Conservation (phyloP, 148 eudicot species). For the Rhododendron kiyosumense region DNA sequence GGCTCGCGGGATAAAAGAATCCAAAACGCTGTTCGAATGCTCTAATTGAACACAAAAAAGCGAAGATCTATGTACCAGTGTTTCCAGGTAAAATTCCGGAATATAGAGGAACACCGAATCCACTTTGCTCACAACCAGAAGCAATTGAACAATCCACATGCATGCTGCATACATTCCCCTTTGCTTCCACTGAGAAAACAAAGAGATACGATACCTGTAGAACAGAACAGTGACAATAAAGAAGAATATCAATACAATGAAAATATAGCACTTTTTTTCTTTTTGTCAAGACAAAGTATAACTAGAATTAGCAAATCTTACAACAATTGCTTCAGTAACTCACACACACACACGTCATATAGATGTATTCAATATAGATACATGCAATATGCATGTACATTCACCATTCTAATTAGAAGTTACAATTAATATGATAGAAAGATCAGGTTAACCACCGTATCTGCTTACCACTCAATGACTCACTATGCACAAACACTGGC, state of each 20-base stretch:
- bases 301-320: background rate
- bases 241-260: background rate
- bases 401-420: background rate
- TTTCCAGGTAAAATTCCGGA: conserved; percentile 88
- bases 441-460: background rate
- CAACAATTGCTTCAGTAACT: background rate
- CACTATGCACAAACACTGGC: background rate
- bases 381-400: background rate
- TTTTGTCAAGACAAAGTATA: background rate
- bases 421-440: background rate
- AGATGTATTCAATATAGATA: background rate
- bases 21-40: background rate
- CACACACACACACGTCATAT: background rate
- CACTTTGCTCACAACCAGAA: conserved; percentile 82
- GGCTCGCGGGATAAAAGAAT: background rate
- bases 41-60: background rate
- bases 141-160: conserved; percentile 86
- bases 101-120: conserved; percentile 63
- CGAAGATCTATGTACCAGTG: conserved; percentile 48
- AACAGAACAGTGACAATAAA: background rate
- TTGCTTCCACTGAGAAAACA: conserved; percentile 88
- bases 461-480: background rate
- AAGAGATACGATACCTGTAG: conserved; percentile 78
- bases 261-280: background rate
- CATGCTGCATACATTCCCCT: conserved; percentile 94